phyloP scores from a whole-genome alignment of 441 rosid species.

The Erodium trifolium region DNA sequence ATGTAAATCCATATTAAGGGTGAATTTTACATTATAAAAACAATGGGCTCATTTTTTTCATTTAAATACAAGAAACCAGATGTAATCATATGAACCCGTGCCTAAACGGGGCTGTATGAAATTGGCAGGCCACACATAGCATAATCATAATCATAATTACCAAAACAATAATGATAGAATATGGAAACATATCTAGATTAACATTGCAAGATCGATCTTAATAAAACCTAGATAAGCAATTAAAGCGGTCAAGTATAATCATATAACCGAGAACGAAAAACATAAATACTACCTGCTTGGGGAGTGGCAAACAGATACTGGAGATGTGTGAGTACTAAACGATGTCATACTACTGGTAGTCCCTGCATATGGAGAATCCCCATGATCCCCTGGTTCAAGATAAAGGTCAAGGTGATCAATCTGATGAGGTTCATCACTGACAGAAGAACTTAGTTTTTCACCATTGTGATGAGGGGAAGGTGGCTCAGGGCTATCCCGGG shows the following conservation, averaged over 20 bases:
- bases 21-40: background rate
- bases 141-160: background rate
- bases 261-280: background rate
- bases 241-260: background rate
- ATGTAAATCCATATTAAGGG: constrained; percentile 8
- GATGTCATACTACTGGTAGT: constrained; percentile 36
- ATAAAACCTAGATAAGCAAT: background rate
- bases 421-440: constrained; percentile 16
- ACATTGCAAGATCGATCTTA: background rate
- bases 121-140: background rate
- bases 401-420: constrained; percentile 33
- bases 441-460: constrained; percentile 6
- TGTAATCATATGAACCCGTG: background rate
- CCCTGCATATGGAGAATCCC: constrained; percentile 28
- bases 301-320: constrained; percentile 40
- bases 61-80: background rate
- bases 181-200: background rate
- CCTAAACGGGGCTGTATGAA: background rate
- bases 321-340: constrained; percentile 33
- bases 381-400: constrained; percentile 52
- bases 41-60: background rate
- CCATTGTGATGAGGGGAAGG: constrained; percentile 38
- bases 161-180: background rate
- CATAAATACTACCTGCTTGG: constrained; percentile 50
- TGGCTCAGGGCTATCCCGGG: constrained; percentile 52